Conservation (phyloP, 1,284 basidiomycete genomes). For the Ustilago sp. region DNA sequence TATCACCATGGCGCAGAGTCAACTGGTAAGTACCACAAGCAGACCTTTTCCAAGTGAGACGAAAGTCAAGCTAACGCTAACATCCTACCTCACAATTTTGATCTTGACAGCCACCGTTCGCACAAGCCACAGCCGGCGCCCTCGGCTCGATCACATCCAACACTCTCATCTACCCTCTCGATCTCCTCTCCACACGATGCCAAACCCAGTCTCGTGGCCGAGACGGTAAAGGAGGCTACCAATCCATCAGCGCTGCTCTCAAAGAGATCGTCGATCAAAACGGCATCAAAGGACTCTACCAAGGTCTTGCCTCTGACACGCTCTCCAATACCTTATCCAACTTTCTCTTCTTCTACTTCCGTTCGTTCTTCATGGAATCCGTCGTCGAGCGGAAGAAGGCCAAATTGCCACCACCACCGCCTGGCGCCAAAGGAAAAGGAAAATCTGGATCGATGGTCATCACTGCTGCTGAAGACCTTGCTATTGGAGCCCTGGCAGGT, state of each 20-base stretch:
- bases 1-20: slow-evolving; percentile 42
- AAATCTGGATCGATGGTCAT: slow-evolving; percentile 52
- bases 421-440: slow-evolving; percentile 14
- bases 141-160: slow-evolving; percentile 71
- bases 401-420: slow-evolving; percentile 19
- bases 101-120: slow-evolving; percentile 69
- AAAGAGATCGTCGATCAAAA: slow-evolving; percentile 52
- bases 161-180: slow-evolving; percentile 72
- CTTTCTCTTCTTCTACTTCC: slow-evolving; percentile 64
- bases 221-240: slow-evolving; percentile 42
- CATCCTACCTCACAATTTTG: neutral
- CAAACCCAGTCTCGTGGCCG: slow-evolving; percentile 65
- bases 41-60: neutral
- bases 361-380: slow-evolving; percentile 52
- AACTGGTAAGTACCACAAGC: slow-evolving; percentile 23
- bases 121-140: slow-evolving; percentile 71
- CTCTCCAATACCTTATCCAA: slow-evolving; percentile 71
- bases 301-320: slow-evolving; percentile 70
- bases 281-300: slow-evolving; percentile 64
- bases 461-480: slow-evolving; percentile 70
- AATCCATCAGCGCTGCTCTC: slow-evolving; percentile 44
- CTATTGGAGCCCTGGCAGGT: slow-evolving; percentile 71
- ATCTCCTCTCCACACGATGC: slow-evolving; percentile 71
- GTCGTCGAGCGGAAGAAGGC: slow-evolving; percentile 35
- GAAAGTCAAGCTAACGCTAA: neutral